Base-by-base conservation (phyloP, 2,329 filamentous ascomycete genomes). In the Ceratocystiopsis brevicomis region DNA sequence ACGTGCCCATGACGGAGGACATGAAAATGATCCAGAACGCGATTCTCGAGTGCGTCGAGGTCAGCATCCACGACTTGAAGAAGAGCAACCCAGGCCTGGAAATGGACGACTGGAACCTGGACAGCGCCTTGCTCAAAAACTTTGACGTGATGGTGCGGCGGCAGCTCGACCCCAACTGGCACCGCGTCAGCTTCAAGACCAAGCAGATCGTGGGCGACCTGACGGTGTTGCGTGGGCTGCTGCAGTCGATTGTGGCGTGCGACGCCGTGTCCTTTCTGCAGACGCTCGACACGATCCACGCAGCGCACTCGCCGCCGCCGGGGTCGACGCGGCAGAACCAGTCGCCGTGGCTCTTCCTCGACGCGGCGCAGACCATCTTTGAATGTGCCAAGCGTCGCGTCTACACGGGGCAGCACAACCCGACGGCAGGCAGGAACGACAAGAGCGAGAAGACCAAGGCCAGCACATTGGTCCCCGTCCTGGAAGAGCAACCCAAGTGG, bases 401-500 rank as follows among this genome's bases (percentile, higher is more conserved):
- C 6, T 98, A 95, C 54, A 76, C 80, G 10, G 71, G 83, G 38
- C 75, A 65, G 43, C 70, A 76, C 30, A 59, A 59, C 37, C 59
- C 5, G 21, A 62, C 64, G 1, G 59, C 48, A 42, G 59, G 59
- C 38, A 59, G 16, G 18, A n/a, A 25, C 25, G 12, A n/a, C 33
- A 14, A 36, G 14, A 18, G 12, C 19, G 37, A 36, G 30, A 37
- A 67, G 37, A 61, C 62, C 15, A 55, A 65, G 54, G 54, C 74
- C 50, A 59, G 85, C 51, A 73, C 78, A 1, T 63, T 95, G 9
- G 69, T 75, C 5, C 84, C 88, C 1, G 80, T 93, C 0, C 69
- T 98, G 1, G 90, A 98, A 59, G 87, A 95, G 57, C 78, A 92
- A 51, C 90, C 90, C 3, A 98, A 98, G 57, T 98, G 90, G 90